Percentiles rank a stretch among this genome's conserved stretches.
phyloP scores from a whole-genome alignment of 306 rosid genomes.

The Mimosa bimucronata region DNA sequence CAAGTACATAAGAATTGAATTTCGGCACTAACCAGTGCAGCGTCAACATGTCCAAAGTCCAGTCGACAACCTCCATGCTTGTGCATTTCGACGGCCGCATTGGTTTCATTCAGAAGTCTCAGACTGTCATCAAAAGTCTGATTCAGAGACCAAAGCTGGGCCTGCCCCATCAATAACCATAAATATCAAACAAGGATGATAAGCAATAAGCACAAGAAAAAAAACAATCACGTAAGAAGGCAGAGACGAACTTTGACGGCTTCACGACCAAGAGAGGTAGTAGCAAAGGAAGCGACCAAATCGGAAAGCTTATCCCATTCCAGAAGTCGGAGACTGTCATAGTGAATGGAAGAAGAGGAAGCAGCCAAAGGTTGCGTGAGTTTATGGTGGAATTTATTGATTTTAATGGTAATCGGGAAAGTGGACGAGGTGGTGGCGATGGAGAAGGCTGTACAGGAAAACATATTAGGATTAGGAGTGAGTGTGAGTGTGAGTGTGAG shows the following conservation, averaged over 20 bases:
- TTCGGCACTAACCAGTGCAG: slow-evolving; percentile 56
- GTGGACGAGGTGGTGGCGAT: slow-evolving; percentile 31
- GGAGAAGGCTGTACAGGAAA: slow-evolving; percentile 41
- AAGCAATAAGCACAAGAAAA: slow-evolving; percentile 4
- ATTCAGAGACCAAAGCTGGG: slow-evolving; percentile 67
- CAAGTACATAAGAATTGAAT: background rate
- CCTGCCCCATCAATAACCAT: slow-evolving; percentile 48
- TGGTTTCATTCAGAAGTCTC: slow-evolving; percentile 79
- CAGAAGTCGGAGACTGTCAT: slow-evolving; percentile 75
- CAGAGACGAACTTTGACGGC: slow-evolving; percentile 62
- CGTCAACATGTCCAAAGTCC: slow-evolving; percentile 69
- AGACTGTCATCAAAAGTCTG: slow-evolving; percentile 74
- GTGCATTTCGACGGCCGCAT: slow-evolving; percentile 83
- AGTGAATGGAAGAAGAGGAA: slow-evolving; percentile 54
- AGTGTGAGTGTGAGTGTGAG: no score
- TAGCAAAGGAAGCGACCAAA: slow-evolving; percentile 81
- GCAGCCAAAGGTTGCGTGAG: slow-evolving; percentile 36
- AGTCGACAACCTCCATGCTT: slow-evolving; percentile 77
- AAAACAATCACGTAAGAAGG: background rate
- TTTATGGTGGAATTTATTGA: slow-evolving; percentile 31
- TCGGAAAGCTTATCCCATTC: slow-evolving; percentile 93
- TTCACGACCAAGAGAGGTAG: slow-evolving; percentile 78
- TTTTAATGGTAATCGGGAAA: slow-evolving; percentile 33
- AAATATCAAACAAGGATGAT: background rate
- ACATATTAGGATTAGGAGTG: slow-evolving; percentile 37